Evolutionary conservation across 345 rosid species (phyloP).

Genomic region (Linum lewisii): DNA sequence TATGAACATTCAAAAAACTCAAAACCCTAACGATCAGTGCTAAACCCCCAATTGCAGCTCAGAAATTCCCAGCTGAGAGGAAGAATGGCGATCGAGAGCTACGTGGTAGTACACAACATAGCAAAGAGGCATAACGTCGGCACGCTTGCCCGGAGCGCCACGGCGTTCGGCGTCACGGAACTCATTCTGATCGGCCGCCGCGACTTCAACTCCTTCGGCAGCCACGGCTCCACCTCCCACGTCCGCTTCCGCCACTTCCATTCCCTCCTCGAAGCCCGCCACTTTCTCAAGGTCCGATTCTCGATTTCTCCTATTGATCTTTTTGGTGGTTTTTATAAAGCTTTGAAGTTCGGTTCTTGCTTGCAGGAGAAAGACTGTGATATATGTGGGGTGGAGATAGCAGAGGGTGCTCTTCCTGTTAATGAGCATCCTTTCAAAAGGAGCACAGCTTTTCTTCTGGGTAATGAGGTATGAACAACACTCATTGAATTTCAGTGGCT

Average conservation of each 20-base stretch:
- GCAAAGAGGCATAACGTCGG: constrained; percentile 98
- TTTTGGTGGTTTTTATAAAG: constrained; percentile 1
- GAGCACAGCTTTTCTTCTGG: constrained; percentile 87
- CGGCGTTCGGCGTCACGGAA: constrained; percentile 88
- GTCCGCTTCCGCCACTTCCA: constrained; percentile 78
- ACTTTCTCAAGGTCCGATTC: constrained; percentile 52
- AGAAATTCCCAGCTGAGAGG: not conserved
- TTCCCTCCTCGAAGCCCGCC: constrained; percentile 62
- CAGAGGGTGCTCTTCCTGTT: constrained; percentile 58
- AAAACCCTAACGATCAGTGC: no score
- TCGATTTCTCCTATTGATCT: not conserved
- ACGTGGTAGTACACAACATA: constrained; percentile 87
- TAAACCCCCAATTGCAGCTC: no score
- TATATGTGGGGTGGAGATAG: constrained; percentile 92
- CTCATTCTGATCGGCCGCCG: constrained; percentile 83
- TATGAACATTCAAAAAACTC: no score
- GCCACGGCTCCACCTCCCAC: constrained; percentile 94
- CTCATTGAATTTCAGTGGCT: not conserved
- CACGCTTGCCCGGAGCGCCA: constrained; percentile 82
- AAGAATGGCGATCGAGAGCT: constrained; percentile 57
- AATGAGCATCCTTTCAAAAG: constrained; percentile 71
- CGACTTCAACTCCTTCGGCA: constrained; percentile 92
- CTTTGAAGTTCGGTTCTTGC: not conserved
- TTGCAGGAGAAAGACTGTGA: constrained; percentile 71
- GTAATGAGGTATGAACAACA: constrained; percentile 57